phyloP scores from a whole-genome alignment of 768 basidiomycete species.

The Leccinum fibrillosum region DNA sequence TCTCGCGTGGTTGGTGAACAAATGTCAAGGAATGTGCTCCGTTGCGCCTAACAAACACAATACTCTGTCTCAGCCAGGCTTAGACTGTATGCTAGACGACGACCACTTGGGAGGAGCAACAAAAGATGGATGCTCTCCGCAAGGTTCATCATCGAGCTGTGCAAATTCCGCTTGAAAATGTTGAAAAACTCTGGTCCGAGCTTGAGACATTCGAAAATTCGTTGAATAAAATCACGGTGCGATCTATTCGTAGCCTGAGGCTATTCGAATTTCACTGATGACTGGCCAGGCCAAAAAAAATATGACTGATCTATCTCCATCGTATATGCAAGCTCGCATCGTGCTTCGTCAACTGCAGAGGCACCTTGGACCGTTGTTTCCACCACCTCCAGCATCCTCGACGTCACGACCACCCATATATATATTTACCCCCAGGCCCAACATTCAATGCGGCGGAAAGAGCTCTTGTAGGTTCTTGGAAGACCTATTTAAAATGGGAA shows the following conservation, averaged over 20 bases:
- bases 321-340: constrained; percentile 93
- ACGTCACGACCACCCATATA: constrained; percentile 32
- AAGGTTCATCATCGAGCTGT: constrained; percentile 93
- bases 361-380: constrained; percentile 60
- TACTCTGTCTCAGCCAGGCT: constrained; percentile 2
- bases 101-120: constrained; percentile 93
- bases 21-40: constrained; percentile 90
- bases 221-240: constrained; percentile 81
- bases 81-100: constrained; percentile 42
- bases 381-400: constrained; percentile 43
- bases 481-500: constrained; percentile 92
- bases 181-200: constrained; percentile 91
- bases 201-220: constrained; percentile 88
- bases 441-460: constrained; percentile 73
- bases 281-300: constrained; percentile 83
- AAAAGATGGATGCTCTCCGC: constrained; percentile 90
- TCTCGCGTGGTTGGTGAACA: constrained; percentile 92
- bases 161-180: constrained; percentile 90
- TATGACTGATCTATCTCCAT: constrained; percentile 86
- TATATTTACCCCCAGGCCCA: constrained; percentile 68
- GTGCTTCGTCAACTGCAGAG: constrained; percentile 80
- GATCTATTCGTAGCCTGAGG: constrained; percentile 14
- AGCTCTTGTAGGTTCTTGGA: constrained; percentile 81
- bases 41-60: constrained; percentile 34
- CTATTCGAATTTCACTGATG: constrained; percentile 9